A percentile compares a stretch with the other conserved stretches of the same genome.
Conservation (phyloP, 441 rosid species). For the Corymbia calophylla region DNA sequence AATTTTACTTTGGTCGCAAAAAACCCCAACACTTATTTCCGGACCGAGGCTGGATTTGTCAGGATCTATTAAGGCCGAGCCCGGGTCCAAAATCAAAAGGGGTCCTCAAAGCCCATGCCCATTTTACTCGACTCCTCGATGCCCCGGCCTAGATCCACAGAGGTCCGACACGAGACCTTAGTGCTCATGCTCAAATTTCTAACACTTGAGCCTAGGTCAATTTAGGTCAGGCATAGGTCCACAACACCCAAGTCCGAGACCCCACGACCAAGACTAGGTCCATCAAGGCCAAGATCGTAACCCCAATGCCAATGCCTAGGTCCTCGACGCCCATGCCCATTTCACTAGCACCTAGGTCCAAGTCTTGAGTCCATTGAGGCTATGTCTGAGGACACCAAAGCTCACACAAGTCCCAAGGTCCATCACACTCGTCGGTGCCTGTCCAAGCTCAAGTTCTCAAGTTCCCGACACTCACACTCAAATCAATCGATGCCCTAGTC, state of each 20-base stretch:
- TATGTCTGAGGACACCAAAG: no score
- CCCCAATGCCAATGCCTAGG: not conserved
- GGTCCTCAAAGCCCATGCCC: no score
- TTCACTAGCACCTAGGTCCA: no score
- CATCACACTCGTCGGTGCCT: no score
- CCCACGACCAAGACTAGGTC: not conserved
- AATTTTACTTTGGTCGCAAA: not conserved
- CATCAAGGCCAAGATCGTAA: not conserved
- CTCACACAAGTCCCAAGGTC: no score
- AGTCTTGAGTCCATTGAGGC: no score
- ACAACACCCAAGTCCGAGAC: not conserved
- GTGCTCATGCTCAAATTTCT: not conserved
- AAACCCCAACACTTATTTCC: not conserved
- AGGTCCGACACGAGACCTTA: not conserved
- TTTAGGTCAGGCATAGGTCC: not conserved
- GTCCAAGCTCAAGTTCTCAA: no score
- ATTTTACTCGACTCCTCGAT: rapidly evolving
- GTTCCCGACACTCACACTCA: rapidly evolving
- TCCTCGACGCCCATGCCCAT: not conserved
- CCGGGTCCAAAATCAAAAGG: no score
- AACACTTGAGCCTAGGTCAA: not conserved
- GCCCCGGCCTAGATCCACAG: not conserved
- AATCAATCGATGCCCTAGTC: not conserved
- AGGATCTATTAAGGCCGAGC: not conserved
- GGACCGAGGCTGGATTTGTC: rapidly evolving